Base-by-base conservation (phyloP, 352 stramenopile species). In the Stephanocyclus meneghinianus region DNA sequence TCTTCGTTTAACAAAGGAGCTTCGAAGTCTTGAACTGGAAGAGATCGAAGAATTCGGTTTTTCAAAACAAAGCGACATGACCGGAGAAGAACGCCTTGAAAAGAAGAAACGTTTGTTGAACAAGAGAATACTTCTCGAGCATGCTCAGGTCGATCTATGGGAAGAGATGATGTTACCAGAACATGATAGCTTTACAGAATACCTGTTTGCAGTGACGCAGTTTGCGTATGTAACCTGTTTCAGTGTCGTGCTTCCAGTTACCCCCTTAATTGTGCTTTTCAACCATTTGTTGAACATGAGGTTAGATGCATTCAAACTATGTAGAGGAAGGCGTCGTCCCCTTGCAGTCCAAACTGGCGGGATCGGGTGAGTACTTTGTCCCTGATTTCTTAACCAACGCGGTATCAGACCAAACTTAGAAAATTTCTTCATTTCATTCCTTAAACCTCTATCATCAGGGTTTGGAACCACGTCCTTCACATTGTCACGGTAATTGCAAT, bases 221-320 rank as follows among this genome's bases (percentile, higher is more conserved):
- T 98, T 91, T 95, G 95, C 70, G 84, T 98, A 98, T 91, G 93
- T 98, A 9, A 96, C 95, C 13, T 92, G 97, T 48, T 98, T 98
- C 82, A 96, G 95, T 64, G 93, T 96, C 2, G 94, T 97, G 8
- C 94, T 98, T 42, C 96, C 96, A 30, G 91, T 98, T 26, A 96
- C 95, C 9, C 95, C 95, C 13, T 76, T 98, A 5, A 96, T 96
- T 84, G 94, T 93, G 72, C 87, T 98, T 2, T 88, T 94, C 50
- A 98, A 98, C 85, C 97, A 98, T 78, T 85, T 98, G 18, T 88
- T 98, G 71, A 95, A 97, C 71, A 98, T 98, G 82, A 93, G 95
- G 55, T 95, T 96, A 44, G 95, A 98, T 80, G 96, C 92, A 7
- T 98, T 98, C 85, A 98, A 98, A 80, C 89, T 98, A 59, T 98